Percentiles rank a stretch among this genome's conserved stretches.
Conservation (phyloP, 2,329 filamentous ascomycete species). For the Biscogniauxia marginata region DNA sequence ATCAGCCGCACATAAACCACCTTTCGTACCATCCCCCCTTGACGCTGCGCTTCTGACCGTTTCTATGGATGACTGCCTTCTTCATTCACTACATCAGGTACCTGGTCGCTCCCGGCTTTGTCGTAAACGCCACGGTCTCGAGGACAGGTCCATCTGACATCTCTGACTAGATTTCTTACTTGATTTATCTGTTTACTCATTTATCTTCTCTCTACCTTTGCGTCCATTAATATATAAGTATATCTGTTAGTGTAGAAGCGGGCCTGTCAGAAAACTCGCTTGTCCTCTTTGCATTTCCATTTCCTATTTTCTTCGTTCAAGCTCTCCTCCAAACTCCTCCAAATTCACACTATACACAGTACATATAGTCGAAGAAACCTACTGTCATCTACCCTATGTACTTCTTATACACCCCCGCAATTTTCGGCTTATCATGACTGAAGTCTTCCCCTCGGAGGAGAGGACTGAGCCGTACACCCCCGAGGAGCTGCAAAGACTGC, state of each 20-base stretch:
- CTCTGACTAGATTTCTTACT: slow-evolving; percentile 11
- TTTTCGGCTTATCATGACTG: slow-evolving; percentile 41
- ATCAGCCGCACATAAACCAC: slow-evolving; percentile 34
- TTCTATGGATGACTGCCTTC: slow-evolving; percentile 30
- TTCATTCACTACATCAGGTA: slow-evolving; percentile 17
- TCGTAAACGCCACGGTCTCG: slow-evolving; percentile 21
- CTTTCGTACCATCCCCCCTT: slow-evolving; percentile 13
- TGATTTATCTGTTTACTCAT: slow-evolving; percentile 10
- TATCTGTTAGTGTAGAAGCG: background rate
- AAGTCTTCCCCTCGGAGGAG: slow-evolving; percentile 47
- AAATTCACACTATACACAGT: slow-evolving; percentile 3
- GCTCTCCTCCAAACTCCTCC: no score
- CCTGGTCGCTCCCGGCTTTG: background rate
- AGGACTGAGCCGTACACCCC: slow-evolving; percentile 59
- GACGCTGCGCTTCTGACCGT: slow-evolving; percentile 26
- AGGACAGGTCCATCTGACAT: slow-evolving; percentile 34
- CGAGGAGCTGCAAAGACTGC: slow-evolving; percentile 52
- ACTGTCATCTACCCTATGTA: slow-evolving; percentile 9
- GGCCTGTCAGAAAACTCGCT: background rate
- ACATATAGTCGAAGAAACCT: slow-evolving; percentile 2
- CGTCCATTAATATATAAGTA: slow-evolving; percentile 9
- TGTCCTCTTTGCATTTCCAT: background rate
- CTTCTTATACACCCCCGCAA: slow-evolving; percentile 7
- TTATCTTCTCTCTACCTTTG: slow-evolving; percentile 1
- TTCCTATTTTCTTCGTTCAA: slow-evolving; percentile 1